Evolutionary conservation across 2,329 filamentous ascomycete species (phyloP), one percentile per base, ranked within the genome.

Genomic region (Phialocephala subalpina): DNA sequence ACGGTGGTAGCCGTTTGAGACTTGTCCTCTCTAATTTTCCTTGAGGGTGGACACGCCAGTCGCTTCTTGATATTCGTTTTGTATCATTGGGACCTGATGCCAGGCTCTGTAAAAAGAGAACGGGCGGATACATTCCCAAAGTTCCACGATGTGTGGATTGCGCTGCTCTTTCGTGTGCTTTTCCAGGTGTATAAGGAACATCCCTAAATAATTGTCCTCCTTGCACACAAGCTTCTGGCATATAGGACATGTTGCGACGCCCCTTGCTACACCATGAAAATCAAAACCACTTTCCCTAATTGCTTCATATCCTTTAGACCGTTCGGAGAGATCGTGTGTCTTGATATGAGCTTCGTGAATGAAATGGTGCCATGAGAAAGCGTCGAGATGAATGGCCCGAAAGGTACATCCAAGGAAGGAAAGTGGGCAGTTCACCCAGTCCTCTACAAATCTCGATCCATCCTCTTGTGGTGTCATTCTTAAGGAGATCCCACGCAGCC

Each of bases 381-480:
- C 42, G 9, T n/a, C 6, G 42, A 22, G 42, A n/a, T 47, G 3
- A 2, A 5, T 3, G 36, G n/a, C 40, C 20, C 16, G 49, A 8
- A 56, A 58, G 14, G 36, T 20, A 22, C 67, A 68, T 2, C 67
- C 67, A 6, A 63, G 52, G 29, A 65, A 67, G 18, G 61, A 20
- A 42, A 67, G 64, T 18, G 64, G 64, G 55, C 67, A 69, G 29
- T 20, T 53, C 3, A 20, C 14, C 18, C 3, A 16, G 2, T 53
- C 58, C 25, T 69, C 64, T 2, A 61, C 47, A 18, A 36, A 16
- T 1, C 38, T 14, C 9, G 27, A 29, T 1, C 62, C 52, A 57
- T 62, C 20, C 1, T 40, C 29, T 11, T 60, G 40, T 25, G 8
- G 20, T 20, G 58, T 67, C 18, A 27, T 16, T 47, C 58, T 42